These are phyloP conservation scores for Trichosanthes cucumerina DNA, from an alignment of 306 rosid genomes.

Conservation along the genomic window DNA sequence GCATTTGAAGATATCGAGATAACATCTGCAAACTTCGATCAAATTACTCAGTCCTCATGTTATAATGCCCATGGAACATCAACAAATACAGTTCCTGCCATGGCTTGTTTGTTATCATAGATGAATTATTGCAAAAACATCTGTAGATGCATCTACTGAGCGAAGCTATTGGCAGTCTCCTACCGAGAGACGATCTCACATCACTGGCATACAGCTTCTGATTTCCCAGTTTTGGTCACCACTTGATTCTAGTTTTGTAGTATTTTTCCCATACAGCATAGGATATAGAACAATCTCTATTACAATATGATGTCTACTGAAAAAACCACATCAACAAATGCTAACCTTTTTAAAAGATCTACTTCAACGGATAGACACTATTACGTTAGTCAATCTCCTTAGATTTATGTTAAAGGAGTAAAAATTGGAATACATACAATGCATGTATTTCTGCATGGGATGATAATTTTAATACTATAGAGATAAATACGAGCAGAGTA, in stretches of 20 bases:
- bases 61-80: constrained; percentile 13
- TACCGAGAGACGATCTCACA: not conserved
- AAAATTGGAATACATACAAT: not conserved
- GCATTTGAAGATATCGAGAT: constrained; percentile 9
- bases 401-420: not conserved
- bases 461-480: no score
- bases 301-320: not conserved
- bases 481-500: no score
- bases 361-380: not conserved
- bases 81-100: not conserved
- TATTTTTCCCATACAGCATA: not conserved
- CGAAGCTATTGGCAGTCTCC: not conserved
- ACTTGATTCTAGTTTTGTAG: not conserved
- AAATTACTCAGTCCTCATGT: not conserved
- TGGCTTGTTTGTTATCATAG: not conserved
- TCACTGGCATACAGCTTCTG: not conserved
- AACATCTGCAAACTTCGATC: not conserved
- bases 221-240: not conserved
- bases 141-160: not conserved
- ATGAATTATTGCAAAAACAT: not conserved
- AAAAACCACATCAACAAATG: not conserved
- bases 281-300: not conserved
- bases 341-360: not conserved
- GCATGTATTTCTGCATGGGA: not conserved
- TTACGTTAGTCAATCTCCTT: not conserved